phyloP scores from a whole-genome alignment of 495 filamentous ascomycete species.

The Daldinia concentrica region DNA sequence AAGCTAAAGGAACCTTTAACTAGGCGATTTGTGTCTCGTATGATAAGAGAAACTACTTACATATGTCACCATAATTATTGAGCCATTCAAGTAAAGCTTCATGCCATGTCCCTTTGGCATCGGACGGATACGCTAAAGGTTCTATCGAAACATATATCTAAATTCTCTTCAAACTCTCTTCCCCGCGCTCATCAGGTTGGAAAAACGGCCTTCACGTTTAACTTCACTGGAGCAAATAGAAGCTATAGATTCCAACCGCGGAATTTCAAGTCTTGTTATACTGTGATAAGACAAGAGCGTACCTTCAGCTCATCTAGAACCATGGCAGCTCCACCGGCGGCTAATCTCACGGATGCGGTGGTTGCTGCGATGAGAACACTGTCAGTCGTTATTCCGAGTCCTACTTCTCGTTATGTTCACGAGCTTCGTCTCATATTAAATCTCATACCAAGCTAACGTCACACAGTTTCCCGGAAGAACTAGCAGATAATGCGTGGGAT shows the following conservation, averaged over 20 bases:
- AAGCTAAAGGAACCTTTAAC: neutral
- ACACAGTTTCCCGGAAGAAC: conserved; percentile 81
- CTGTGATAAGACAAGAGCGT: conserved; percentile 7
- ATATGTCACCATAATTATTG: neutral
- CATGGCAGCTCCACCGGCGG: conserved; percentile 52
- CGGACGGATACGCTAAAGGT: conserved; percentile 7
- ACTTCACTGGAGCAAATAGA: neutral
- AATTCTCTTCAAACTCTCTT: neutral
- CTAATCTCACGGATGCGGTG: conserved; percentile 74
- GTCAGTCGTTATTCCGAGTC: conserved; percentile 57
- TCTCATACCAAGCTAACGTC: conserved; percentile 24
- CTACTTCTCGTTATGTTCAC: neutral
- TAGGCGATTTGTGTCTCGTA: neutral
- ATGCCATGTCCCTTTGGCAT: conserved; percentile 22
- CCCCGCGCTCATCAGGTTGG: neutral
- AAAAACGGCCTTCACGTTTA: neutral
- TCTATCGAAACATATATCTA: conserved; percentile 7
- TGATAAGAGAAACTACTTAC: conserved; percentile 8
- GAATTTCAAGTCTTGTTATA: neutral
- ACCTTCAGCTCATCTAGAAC: conserved; percentile 19
- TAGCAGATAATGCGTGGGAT: conserved; percentile 92
- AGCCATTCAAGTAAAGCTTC: neutral
- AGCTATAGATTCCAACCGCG: neutral
- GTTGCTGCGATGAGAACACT: conserved; percentile 82
- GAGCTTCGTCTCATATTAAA: conserved; percentile 8